Evolutionary conservation across 441 rosid species (phyloP).

Genomic region (Populus hybrid): DNA sequence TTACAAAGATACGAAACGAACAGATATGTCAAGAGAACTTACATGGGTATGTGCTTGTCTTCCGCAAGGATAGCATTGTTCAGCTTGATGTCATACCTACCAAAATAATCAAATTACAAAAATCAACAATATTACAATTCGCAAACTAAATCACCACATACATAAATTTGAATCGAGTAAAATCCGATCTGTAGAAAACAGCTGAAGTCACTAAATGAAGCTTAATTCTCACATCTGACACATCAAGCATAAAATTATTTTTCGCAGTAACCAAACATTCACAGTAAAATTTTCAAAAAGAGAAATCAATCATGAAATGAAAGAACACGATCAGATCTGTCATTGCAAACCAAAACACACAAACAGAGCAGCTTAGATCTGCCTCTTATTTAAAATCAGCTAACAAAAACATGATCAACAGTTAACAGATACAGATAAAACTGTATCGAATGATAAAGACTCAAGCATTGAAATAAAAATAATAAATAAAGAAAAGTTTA

Average conservation of each 20-base stretch:
- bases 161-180: background rate
- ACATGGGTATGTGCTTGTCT: constrained; percentile 93
- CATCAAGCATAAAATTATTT: background rate
- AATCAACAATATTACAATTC: background rate
- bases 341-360: background rate
- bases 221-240: background rate
- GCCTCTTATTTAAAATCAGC: background rate
- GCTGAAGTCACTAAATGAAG: background rate
- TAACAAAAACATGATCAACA: background rate
- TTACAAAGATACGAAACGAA: background rate
- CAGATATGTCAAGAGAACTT: constrained; percentile 22
- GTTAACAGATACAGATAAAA: background rate
- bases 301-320: background rate
- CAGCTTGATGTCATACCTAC: constrained; percentile 71
- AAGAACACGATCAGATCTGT: background rate
- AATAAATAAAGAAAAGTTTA: background rate
- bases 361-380: background rate
- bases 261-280: background rate
- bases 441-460: background rate
- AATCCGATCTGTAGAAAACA: background rate
- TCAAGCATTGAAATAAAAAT: background rate
- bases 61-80: constrained; percentile 96
- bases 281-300: background rate
- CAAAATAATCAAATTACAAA: constrained; percentile 3
- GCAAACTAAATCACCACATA: background rate